phyloP scores from a whole-genome alignment of 805 yeast species.

The Lachancea mirantina region DNA sequence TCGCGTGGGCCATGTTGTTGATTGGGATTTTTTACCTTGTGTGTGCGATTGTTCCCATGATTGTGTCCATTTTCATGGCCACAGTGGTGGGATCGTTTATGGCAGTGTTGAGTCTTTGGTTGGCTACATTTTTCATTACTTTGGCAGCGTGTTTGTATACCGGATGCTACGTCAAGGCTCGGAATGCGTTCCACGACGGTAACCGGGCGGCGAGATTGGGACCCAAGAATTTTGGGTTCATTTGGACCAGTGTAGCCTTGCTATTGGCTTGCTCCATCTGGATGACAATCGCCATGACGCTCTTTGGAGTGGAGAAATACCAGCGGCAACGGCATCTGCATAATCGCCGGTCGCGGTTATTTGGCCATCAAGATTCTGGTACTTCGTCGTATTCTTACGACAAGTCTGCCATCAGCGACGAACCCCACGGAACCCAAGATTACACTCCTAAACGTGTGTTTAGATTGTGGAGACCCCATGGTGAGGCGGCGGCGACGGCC shows the following conservation, averaged over 20 bases:
- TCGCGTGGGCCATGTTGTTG: conserved; percentile 57
- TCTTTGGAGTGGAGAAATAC: conserved; percentile 8
- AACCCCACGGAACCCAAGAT: too few relatives aligned
- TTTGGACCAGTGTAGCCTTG: conserved; percentile 42
- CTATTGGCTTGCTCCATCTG: conserved; percentile 17
- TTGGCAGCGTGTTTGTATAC: conserved; percentile 45
- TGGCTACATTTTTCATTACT: conserved; percentile 40
- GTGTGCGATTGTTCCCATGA: conserved; percentile 38
- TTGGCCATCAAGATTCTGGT: too few relatives aligned
- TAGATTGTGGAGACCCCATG: too few relatives aligned
- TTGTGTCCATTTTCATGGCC: conserved; percentile 18
- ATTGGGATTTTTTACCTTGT: conserved; percentile 51
- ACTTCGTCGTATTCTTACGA: too few relatives aligned
- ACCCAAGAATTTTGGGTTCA: conserved; percentile 46
- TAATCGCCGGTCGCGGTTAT: too few relatives aligned
- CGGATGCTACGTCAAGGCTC: conserved; percentile 49
- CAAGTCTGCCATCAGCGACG: too few relatives aligned
- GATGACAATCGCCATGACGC: conserved; percentile 14
- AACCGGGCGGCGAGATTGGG: conserved; percentile 42
- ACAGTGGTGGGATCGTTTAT: conserved; percentile 17
- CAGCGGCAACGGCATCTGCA: too few relatives aligned
- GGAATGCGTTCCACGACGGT: conserved; percentile 38
- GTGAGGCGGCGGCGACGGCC: too few relatives aligned
- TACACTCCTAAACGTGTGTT: too few relatives aligned
- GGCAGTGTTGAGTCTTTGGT: conserved; percentile 18